These are phyloP conservation scores for Hyaloscypha bicolor DNA, from an alignment of 495 filamentous ascomycete genomes.

Conservation along the genomic window DNA sequence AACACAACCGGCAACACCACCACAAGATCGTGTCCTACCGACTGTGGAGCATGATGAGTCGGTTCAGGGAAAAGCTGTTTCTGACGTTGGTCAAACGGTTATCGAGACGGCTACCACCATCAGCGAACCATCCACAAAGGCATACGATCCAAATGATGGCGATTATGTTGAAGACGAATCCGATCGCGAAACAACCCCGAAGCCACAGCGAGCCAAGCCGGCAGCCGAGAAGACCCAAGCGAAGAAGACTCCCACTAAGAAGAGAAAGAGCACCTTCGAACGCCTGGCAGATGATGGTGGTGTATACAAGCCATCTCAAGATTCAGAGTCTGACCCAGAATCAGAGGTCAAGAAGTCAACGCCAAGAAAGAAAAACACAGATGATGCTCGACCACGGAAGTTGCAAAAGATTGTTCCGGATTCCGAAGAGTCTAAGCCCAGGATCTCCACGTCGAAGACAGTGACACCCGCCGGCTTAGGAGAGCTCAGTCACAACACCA, in stretches of 20 bases:
- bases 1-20: neutral
- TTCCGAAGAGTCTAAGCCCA: neutral
- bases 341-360: slow-evolving; percentile 5
- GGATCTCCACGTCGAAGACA: neutral
- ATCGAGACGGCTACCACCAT: slow-evolving; percentile 1
- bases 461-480: neutral
- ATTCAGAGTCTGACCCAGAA: slow-evolving; percentile 16
- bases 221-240: neutral
- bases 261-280: slow-evolving; percentile 22
- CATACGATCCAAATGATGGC: slow-evolving; percentile 5
- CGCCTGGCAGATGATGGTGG: slow-evolving; percentile 22
- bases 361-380: neutral
- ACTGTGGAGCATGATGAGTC: slow-evolving; percentile 8
- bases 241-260: slow-evolving; percentile 1
- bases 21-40: neutral
- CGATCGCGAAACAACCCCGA: slow-evolving; percentile 17
- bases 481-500: neutral
- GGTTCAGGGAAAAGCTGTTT: neutral
- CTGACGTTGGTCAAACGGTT: neutral
- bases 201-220: slow-evolving; percentile 2
- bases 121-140: slow-evolving; percentile 1
- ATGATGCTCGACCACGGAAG: slow-evolving; percentile 18
- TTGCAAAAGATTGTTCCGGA: slow-evolving; percentile 20
- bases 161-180: slow-evolving; percentile 8
- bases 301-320: slow-evolving; percentile 12